A percentile compares a stretch with the other conserved stretches of the same genome.
phyloP scores from a whole-genome alignment of 2,329 filamentous ascomycete genomes.

The Hypocreales sp. region DNA sequence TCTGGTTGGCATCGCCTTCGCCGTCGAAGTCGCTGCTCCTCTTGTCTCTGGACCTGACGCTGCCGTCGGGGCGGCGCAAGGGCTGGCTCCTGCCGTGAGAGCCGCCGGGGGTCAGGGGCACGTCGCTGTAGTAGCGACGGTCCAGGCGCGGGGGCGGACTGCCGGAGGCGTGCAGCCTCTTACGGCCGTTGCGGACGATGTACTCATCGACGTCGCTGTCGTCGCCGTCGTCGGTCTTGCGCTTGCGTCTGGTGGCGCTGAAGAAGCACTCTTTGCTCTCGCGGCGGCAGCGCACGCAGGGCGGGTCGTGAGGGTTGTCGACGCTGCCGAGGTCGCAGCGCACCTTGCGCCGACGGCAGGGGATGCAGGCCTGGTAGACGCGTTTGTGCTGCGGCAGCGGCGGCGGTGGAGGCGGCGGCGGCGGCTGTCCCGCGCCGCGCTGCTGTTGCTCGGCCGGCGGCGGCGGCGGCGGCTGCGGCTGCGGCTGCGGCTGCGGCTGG shows the following conservation, averaged over 20 bases:
- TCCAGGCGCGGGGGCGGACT: constrained; percentile 25
- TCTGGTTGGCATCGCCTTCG: constrained; percentile 41
- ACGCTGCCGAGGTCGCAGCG: constrained; percentile 56
- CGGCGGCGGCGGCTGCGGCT: constrained; percentile 6
- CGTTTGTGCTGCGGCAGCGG: constrained; percentile 35
- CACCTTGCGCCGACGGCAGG: constrained; percentile 45
- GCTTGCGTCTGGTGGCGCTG: constrained; percentile 83
- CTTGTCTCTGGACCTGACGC: constrained; percentile 8
- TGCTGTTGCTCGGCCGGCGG: constrained; percentile 6
- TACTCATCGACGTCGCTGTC: constrained; percentile 46
- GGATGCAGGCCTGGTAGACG: constrained; percentile 49
- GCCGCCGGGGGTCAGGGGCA: constrained; percentile 49
- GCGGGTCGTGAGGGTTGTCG: constrained; percentile 86
- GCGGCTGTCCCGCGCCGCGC: no score
- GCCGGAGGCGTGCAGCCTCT: constrained; percentile 39
- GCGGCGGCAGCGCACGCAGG: constrained; percentile 82
- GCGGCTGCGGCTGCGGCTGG: constrained; percentile 4
- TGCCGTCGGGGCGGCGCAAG: constrained; percentile 42
- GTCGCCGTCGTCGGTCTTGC: constrained; percentile 52
- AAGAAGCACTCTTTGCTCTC: constrained; percentile 98
- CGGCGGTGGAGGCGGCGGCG: constrained; percentile 6
- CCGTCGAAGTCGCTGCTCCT: constrained; percentile 19
- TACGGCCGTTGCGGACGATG: constrained; percentile 57
- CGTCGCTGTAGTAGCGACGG: constrained; percentile 30
- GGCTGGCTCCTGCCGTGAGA: constrained; percentile 51